Percentiles rank a stretch among this genome's conserved stretches.
Conservation (phyloP, 1,284 basidiomycete species). For the Agroathelia rolfsii region DNA sequence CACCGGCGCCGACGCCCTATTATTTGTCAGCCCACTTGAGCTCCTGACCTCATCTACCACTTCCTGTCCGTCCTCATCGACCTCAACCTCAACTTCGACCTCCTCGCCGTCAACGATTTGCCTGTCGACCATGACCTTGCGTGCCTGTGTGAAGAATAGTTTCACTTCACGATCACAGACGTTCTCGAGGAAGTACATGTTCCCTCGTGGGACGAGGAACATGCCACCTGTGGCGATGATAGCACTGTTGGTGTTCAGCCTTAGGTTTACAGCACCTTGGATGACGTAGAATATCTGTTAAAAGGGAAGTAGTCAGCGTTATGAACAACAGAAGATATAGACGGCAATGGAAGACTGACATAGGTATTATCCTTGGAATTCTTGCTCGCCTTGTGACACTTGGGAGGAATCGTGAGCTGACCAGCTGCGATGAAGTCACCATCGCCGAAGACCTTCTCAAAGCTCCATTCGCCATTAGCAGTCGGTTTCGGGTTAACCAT, state of each 20-base stretch:
- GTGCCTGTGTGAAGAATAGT: conserved; percentile 12
- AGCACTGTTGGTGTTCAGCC: conserved; percentile 11
- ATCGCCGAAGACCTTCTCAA: conserved; percentile 11
- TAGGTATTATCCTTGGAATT: conserved; percentile 12
- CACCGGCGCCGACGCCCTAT: no score
- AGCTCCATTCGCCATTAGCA: conserved; percentile 56
- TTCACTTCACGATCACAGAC: conserved; percentile 10
- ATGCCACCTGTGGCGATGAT: conserved; percentile 10
- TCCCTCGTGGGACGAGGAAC: conserved; percentile 14
- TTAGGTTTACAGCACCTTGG: conserved; percentile 17
- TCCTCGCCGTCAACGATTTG: no score
- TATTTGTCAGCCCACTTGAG: no score
- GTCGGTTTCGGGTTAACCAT: conserved; percentile 52
- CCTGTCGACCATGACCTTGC: conserved; percentile 14
- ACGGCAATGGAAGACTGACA: conserved; percentile 10
- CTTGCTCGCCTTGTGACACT: conserved; percentile 11
- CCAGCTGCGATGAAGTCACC: conserved; percentile 12
- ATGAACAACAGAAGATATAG: background rate
- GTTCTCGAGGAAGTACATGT: conserved; percentile 13
- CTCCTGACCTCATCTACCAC: no score
- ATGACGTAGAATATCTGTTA: conserved; percentile 36
- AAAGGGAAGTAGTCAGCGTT: background rate
- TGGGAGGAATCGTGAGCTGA: conserved; percentile 8
- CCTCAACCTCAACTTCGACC: no score
- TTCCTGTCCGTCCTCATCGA: no score